A percentile compares a stretch with the other conserved stretches of the same genome.
phyloP scores from a whole-genome alignment of 2,329 filamentous ascomycete genomes.

The Ophiostoma ips region DNA sequence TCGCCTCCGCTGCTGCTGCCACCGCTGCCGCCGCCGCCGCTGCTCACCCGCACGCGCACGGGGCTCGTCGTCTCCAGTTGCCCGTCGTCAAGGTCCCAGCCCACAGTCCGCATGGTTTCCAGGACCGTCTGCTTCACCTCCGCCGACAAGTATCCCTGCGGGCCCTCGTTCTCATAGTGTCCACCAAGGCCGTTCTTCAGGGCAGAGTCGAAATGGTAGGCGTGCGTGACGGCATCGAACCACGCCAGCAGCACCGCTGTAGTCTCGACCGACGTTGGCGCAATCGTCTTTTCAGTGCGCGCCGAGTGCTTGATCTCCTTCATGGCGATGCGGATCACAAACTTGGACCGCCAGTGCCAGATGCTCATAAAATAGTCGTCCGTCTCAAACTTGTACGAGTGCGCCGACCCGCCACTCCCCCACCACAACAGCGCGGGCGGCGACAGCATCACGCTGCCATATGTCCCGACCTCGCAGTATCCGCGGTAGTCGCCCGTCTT shows the following conservation, averaged over 20 bases:
- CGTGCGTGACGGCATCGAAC: slow-evolving; percentile 29
- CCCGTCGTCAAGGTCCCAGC: slow-evolving; percentile 52
- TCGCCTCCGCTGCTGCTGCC: not conserved
- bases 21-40: slow-evolving; percentile 2
- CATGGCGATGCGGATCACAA: slow-evolving; percentile 41
- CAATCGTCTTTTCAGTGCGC: slow-evolving; percentile 10
- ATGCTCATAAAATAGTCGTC: slow-evolving; percentile 51
- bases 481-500: slow-evolving; percentile 23
- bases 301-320: slow-evolving; percentile 35
- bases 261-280: not conserved
- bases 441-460: slow-evolving; percentile 24
- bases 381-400: slow-evolving; percentile 23
- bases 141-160: slow-evolving; percentile 30
- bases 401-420: slow-evolving; percentile 15
- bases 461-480: slow-evolving; percentile 24
- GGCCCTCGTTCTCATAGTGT: slow-evolving; percentile 24
- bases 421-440: slow-evolving; percentile 13
- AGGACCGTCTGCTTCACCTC: slow-evolving; percentile 22
- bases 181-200: slow-evolving; percentile 23
- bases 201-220: slow-evolving; percentile 24
- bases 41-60: slow-evolving; percentile 25
- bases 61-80: slow-evolving; percentile 53
- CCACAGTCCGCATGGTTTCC: slow-evolving; percentile 28
- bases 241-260: slow-evolving; percentile 20
- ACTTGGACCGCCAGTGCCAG: slow-evolving; percentile 28